Evolutionary conservation across 257 asterid species (phyloP).

Genomic region (Linaria vulgaris): DNA sequence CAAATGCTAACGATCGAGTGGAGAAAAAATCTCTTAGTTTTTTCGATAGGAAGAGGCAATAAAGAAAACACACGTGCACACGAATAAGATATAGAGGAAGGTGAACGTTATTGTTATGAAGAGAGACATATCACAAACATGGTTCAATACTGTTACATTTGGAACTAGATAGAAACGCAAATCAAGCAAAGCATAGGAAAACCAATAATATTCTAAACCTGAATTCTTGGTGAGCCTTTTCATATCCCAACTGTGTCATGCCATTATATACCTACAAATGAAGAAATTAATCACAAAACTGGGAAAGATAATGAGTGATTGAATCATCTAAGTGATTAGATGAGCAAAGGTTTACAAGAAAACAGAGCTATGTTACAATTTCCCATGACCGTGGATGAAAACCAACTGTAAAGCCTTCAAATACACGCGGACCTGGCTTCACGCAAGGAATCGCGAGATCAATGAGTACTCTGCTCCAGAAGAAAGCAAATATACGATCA

Average conservation of each 20-base stretch:
- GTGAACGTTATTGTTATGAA: background rate
- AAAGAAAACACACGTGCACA: no score
- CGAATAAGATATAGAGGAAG: no score
- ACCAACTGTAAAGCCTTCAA: conserved; percentile 95
- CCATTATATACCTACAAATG: conserved; percentile 79
- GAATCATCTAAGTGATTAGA: conserved; percentile 23
- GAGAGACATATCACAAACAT: background rate
- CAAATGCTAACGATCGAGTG: no score
- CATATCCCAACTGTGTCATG: conserved; percentile 89
- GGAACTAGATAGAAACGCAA: conserved; percentile 3
- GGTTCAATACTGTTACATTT: background rate
- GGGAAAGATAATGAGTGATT: conserved; percentile 16
- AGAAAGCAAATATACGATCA: conserved; percentile 26
- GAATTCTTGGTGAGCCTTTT: conserved; percentile 68
- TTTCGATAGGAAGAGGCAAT: no score
- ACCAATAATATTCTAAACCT: conserved; percentile 46
- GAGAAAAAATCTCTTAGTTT: no score
- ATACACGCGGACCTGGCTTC: conserved; percentile 76
- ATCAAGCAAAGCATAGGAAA: background rate
- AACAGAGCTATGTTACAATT: conserved; percentile 51
- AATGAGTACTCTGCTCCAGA: conserved; percentile 58
- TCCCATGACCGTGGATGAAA: conserved; percentile 95
- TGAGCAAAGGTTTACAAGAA: conserved; percentile 24
- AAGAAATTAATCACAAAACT: conserved; percentile 9
- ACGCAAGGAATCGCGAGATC: conserved; percentile 93